These are phyloP conservation scores for Aspergillus luchuensis DNA, from an alignment of 2,329 filamentous ascomycete genomes.

Conservation along the genomic window DNA sequence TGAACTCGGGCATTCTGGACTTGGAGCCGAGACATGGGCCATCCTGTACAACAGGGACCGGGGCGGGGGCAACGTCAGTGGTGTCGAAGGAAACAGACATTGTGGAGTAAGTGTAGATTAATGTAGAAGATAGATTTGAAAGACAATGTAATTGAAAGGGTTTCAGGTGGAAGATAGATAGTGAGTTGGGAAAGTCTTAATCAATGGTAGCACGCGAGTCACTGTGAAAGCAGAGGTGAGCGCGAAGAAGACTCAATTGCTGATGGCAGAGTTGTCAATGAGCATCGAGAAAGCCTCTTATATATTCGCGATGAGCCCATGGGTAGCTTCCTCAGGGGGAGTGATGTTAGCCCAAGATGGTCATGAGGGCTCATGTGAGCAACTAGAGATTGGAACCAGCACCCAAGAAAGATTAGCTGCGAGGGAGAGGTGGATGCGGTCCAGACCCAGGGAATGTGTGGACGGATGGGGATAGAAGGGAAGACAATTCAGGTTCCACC, in stretches of 20 bases:
- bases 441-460: conserved; percentile 18
- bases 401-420: conserved; percentile 11
- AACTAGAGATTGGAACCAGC: conserved; percentile 14
- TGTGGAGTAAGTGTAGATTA: conserved; percentile 5
- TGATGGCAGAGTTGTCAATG: conserved; percentile 6
- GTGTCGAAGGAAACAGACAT: conserved; percentile 42
- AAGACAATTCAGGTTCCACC: conserved; percentile 1
- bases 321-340: conserved; percentile 2
- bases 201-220: background rate
- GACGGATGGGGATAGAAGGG: conserved; percentile 3
- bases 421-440: conserved; percentile 12
- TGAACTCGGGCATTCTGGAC: conserved; percentile 69
- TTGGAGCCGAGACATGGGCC: conserved; percentile 35
- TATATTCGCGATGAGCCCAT: conserved; percentile 17
- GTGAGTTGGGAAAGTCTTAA: no score
- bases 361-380: conserved; percentile 26
- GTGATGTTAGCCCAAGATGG: conserved; percentile 3
- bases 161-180: background rate
- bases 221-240: background rate
- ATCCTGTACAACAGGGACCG: conserved; percentile 29
- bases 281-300: conserved; percentile 17
- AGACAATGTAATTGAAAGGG: background rate
- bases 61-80: conserved; percentile 27
- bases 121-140: background rate
- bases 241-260: conserved; percentile 12